Evolutionary conservation across 139 green algal genomes (phyloP).

Genomic region (Marvania coccoides): DNA sequence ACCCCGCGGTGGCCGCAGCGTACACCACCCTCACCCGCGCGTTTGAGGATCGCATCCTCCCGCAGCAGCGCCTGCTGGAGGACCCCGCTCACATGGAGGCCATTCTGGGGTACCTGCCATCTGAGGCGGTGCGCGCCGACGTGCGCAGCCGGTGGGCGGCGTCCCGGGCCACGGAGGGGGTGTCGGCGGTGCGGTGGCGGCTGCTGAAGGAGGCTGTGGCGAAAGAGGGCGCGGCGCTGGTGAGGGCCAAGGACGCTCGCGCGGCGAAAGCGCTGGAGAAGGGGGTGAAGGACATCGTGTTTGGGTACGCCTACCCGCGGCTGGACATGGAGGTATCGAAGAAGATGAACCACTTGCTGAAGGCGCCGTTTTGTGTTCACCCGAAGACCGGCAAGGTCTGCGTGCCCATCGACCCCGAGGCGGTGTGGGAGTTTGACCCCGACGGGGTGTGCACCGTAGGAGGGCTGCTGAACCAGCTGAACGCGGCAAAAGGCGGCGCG

Average conservation of each 20-base stretch:
- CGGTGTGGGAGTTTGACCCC: conserved; percentile 78
- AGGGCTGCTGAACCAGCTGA: conserved; percentile 54
- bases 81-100: conserved; percentile 25
- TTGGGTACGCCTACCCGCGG: conserved; percentile 86
- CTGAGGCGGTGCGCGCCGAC: conserved; percentile 27
- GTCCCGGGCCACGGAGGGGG: neutral
- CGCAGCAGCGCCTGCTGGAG: conserved; percentile 67
- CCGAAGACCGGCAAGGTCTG: conserved; percentile 98
- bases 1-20: conserved; percentile 57
- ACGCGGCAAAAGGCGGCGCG: conserved; percentile 6
- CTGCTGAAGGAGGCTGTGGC: neutral
- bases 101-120: conserved; percentile 59
- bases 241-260: conserved; percentile 5
- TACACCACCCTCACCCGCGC: conserved; percentile 29
- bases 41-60: conserved; percentile 52
- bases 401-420: conserved; percentile 82
- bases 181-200: conserved; percentile 17
- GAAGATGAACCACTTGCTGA: conserved; percentile 99
- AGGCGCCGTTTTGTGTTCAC: conserved; percentile 98
- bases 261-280: conserved; percentile 1
- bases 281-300: conserved; percentile 57
- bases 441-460: conserved; percentile 70
- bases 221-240: neutral
- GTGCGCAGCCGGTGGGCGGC: conserved; percentile 14
- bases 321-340: conserved; percentile 98